A percentile compares a stretch with the other conserved stretches of the same genome.
phyloP scores from a whole-genome alignment of 495 filamentous ascomycete genomes.

The Cercophora scortea region DNA sequence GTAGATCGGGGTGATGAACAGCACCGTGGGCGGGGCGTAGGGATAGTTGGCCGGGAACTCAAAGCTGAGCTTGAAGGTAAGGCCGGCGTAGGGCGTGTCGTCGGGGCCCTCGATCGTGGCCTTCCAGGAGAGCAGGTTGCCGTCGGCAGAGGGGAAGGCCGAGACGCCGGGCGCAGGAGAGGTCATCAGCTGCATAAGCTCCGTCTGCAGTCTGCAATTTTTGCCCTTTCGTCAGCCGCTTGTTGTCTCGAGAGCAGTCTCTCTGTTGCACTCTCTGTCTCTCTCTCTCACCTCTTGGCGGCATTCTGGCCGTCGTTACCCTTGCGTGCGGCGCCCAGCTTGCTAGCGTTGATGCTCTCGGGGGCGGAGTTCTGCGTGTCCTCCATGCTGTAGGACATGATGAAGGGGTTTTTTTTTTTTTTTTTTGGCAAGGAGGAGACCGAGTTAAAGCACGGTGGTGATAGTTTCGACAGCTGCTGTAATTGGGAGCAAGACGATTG shows the following conservation, averaged over 20 bases:
- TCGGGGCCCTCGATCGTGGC: slow-evolving; percentile 88
- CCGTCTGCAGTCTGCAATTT: slow-evolving; percentile 79
- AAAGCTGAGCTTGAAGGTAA: slow-evolving; percentile 91
- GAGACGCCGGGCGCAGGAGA: slow-evolving; percentile 88
- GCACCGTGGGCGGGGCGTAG: slow-evolving; percentile 82
- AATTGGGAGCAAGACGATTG: slow-evolving; percentile 2
- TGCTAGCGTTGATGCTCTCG: slow-evolving; percentile 44
- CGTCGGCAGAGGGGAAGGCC: slow-evolving; percentile 85
- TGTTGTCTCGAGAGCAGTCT: not conserved
- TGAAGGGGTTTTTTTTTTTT: too few species aligned
- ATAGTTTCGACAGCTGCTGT: not conserved
- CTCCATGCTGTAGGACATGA: slow-evolving; percentile 62
- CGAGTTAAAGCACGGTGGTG: not conserved
- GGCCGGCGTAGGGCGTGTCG: slow-evolving; percentile 81
- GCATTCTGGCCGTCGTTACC: slow-evolving; percentile 63
- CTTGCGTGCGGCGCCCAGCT: slow-evolving; percentile 51
- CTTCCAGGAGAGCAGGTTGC: slow-evolving; percentile 85
- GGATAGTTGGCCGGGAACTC: slow-evolving; percentile 89
- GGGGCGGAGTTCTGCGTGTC: slow-evolving; percentile 66
- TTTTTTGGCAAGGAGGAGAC: slow-evolving; percentile 1
- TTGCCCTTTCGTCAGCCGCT: slow-evolving; percentile 2
- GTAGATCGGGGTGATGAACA: slow-evolving; percentile 91
- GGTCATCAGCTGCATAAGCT: slow-evolving; percentile 97
- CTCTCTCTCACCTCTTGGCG: slow-evolving; percentile 58
- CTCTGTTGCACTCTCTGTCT: too few species aligned